These are phyloP conservation scores for Cymodocea nodosa DNA, from an alignment of 116 monocot genomes.

Conservation along the genomic window DNA sequence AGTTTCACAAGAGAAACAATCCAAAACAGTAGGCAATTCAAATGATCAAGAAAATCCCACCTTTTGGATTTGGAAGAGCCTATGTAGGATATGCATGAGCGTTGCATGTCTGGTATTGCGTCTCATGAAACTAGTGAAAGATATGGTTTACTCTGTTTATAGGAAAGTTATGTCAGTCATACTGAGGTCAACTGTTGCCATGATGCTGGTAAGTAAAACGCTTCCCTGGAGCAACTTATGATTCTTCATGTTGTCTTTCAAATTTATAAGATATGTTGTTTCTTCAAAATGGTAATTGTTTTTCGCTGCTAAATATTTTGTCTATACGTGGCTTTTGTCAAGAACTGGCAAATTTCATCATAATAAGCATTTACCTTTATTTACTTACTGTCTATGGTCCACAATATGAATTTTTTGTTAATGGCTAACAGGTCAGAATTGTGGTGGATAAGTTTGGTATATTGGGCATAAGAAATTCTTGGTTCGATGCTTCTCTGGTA, in stretches of 20 bases:
- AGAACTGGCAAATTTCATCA: too few species aligned
- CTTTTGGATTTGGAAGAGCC: slow-evolving; percentile 31
- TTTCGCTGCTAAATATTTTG: too few species aligned
- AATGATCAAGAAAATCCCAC: slow-evolving; percentile 20
- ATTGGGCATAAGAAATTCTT: slow-evolving; percentile 44
- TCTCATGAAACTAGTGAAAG: slow-evolving; percentile 28
- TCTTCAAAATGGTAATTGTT: too few species aligned
- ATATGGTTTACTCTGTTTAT: slow-evolving; percentile 21
- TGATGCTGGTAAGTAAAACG: slow-evolving; percentile 17
- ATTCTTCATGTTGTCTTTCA: neutral
- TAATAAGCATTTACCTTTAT: too few species aligned
- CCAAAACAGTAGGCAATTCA: slow-evolving; percentile 1
- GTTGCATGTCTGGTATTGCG: slow-evolving; percentile 15
- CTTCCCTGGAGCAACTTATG: neutral
- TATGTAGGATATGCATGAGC: slow-evolving; percentile 17
- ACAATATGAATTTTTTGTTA: neutral
- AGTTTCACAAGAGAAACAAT: slow-evolving; percentile 3
- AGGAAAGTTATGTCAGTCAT: slow-evolving; percentile 15
- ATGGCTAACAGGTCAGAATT: slow-evolving; percentile 44
- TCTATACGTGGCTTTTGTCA: too few species aligned
- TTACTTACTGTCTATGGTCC: too few species aligned
- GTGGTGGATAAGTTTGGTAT: slow-evolving; percentile 81
- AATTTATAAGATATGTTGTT: too few species aligned
- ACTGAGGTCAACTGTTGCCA: slow-evolving; percentile 22
- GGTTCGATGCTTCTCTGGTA: slow-evolving; percentile 66